phyloP scores from a whole-genome alignment of 371 early-diverging fungal species.

The Zopfochytrium polystomum region DNA sequence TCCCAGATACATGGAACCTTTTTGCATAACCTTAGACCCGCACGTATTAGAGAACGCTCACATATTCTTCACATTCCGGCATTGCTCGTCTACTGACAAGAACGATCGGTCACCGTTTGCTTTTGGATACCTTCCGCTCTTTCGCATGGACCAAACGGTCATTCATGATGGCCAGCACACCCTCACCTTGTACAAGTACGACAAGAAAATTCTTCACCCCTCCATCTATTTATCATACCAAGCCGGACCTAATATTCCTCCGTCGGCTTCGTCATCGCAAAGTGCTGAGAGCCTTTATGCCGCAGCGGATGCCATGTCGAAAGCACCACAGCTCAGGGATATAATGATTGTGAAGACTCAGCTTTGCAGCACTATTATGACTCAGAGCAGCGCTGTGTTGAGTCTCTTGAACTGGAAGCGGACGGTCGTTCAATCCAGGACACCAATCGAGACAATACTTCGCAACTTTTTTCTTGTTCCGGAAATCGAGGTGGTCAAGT shows the following conservation, averaged over 20 bases:
- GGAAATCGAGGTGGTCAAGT: conserved; percentile 70
- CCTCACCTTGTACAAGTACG: conserved; percentile 65
- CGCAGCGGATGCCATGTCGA: conserved; percentile 33
- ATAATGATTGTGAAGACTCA: conserved; percentile 51
- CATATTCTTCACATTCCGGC: conserved; percentile 58
- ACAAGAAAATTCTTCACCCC: conserved; percentile 45
- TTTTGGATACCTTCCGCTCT: conserved; percentile 60
- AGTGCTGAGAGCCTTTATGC: no score
- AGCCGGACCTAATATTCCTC: conserved; percentile 28
- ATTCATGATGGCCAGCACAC: conserved; percentile 62
- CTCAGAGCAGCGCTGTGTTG: conserved; percentile 62
- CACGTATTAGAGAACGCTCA: conserved; percentile 58
- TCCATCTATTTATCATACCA: conserved; percentile 49
- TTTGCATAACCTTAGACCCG: conserved; percentile 58
- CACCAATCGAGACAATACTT: conserved; percentile 58
- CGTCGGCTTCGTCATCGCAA: conserved; percentile 21
- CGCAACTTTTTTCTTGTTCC: conserved; percentile 59
- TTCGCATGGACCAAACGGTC: conserved; percentile 55
- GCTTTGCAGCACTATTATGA: conserved; percentile 64
- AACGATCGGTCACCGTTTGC: conserved; percentile 33
- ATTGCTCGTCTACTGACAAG: conserved; percentile 19
- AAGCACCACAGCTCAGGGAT: conserved; percentile 51
- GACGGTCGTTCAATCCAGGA: conserved; percentile 46
- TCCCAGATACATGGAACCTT: conserved; percentile 66
- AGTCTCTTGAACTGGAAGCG: conserved; percentile 65